Evolutionary conservation across 441 rosid species (phyloP).

Genomic region (Populus hybrid): DNA sequence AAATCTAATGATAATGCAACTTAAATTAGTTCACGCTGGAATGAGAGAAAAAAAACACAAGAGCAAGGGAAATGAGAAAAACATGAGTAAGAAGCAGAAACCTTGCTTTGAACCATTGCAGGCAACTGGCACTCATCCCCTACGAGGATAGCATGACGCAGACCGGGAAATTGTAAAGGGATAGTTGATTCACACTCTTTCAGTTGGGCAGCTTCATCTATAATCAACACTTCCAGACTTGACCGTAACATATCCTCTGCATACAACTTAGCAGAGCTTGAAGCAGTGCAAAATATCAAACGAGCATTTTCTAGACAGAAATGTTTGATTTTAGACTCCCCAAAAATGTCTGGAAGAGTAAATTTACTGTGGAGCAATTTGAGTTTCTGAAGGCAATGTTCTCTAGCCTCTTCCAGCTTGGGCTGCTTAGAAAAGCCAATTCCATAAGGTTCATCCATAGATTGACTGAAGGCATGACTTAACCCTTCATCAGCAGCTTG

Average conservation of each 20-base stretch:
- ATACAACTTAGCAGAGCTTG: constrained; percentile 8
- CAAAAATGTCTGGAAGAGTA: neutral
- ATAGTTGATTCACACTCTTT: constrained; percentile 27
- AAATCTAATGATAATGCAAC: neutral
- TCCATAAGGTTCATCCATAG: neutral
- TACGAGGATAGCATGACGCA: constrained; percentile 20
- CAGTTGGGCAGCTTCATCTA: constrained; percentile 26
- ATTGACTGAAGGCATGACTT: neutral
- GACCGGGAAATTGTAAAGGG: constrained; percentile 13
- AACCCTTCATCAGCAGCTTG: neutral
- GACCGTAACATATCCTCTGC: neutral
- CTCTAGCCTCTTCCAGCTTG: neutral
- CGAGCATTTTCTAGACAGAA: constrained; percentile 1
- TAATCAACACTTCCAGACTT: neutral
- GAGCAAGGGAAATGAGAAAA: neutral
- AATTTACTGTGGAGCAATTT: neutral
- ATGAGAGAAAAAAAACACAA: neutral
- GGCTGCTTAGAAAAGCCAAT: neutral
- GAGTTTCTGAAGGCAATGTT: neutral
- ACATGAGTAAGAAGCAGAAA: neutral
- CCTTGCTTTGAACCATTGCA: constrained; percentile 20
- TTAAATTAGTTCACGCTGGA: neutral
- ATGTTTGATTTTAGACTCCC: neutral
- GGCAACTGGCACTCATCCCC: constrained; percentile 22
- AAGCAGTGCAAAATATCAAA: constrained; percentile 15